Percentiles rank a stretch among this genome's conserved stretches.
These are phyloP conservation scores for Termitomyces sp. DNA, from an alignment of 768 basidiomycete genomes.

Conservation along the genomic window DNA sequence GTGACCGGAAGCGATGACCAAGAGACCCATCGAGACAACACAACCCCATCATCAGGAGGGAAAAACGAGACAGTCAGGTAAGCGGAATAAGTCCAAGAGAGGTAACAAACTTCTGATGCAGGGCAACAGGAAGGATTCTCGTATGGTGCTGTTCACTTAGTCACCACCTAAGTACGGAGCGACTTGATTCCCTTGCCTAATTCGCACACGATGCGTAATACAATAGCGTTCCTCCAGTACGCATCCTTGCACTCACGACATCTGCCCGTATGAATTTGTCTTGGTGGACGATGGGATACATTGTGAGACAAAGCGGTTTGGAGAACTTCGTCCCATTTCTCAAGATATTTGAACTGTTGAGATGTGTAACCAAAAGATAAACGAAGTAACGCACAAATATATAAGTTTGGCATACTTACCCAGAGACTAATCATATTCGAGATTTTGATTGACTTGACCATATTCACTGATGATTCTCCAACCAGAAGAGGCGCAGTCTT, in stretches of 20 bases:
- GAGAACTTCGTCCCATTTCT: background rate
- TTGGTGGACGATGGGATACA: background rate
- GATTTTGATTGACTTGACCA: background rate
- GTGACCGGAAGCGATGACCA: too few species aligned
- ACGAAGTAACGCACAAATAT: too few species aligned
- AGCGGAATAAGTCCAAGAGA: too few species aligned
- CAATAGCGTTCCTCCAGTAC: background rate
- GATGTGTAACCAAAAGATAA: background rate
- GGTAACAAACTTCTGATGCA: too few species aligned
- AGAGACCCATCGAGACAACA: too few species aligned
- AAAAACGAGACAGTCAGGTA: too few species aligned
- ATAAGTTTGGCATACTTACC: background rate
- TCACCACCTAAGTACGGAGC: background rate
- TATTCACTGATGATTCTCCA: background rate
- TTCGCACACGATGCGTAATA: background rate
- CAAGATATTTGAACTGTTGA: slow-evolving; percentile 1
- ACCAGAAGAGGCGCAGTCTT: slow-evolving; percentile 1
- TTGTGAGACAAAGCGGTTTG: background rate
- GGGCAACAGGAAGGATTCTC: background rate
- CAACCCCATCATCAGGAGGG: too few species aligned
- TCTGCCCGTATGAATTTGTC: background rate
- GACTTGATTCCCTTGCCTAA: background rate
- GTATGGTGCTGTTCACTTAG: background rate
- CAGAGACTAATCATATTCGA: background rate
- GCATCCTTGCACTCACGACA: background rate